Percentiles rank a stretch among this genome's conserved stretches.
Conservation (phyloP, 305 asterid species). For the Solanum hybrid region DNA sequence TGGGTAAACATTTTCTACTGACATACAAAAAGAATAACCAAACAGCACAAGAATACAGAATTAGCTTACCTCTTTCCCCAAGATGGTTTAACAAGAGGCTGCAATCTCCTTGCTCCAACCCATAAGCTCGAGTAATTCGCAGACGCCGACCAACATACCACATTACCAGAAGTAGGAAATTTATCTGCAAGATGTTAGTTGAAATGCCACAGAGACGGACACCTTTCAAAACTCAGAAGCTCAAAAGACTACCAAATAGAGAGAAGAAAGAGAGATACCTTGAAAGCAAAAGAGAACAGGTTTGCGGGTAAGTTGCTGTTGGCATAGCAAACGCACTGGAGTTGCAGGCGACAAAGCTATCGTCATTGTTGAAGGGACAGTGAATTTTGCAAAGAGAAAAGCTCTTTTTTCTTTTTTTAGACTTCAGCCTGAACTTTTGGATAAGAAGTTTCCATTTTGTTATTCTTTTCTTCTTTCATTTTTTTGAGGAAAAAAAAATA, state of each 20-base stretch:
- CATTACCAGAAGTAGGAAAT: slow-evolving; percentile 17
- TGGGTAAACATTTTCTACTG: not conserved
- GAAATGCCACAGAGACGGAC: not conserved
- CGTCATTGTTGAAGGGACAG: slow-evolving; percentile 37
- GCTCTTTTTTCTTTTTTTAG: not conserved
- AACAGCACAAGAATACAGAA: not conserved
- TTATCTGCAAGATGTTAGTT: slow-evolving; percentile 32
- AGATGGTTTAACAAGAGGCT: slow-evolving; percentile 24
- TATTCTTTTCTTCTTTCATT: not conserved
- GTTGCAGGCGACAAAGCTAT: slow-evolving; percentile 49
- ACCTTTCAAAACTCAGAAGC: not conserved
- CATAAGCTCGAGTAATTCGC: slow-evolving; percentile 53
- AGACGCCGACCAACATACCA: slow-evolving; percentile 43
- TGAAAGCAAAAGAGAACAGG: slow-evolving; percentile 32
- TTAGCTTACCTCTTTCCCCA: slow-evolving; percentile 40
- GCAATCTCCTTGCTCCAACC: slow-evolving; percentile 30
- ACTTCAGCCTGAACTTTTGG: not conserved
- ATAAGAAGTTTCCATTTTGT: not conserved
- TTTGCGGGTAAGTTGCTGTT: slow-evolving; percentile 14
- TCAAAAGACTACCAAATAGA: not conserved
- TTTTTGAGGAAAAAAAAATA: too few species aligned
- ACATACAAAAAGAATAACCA: not conserved
- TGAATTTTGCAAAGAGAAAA: not conserved
- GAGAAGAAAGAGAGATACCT: slow-evolving; percentile 16
- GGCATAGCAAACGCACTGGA: slow-evolving; percentile 38